Evolutionary conservation across 139 green algal genomes (phyloP).

Genomic region (Chlamydomonas incerta): DNA sequence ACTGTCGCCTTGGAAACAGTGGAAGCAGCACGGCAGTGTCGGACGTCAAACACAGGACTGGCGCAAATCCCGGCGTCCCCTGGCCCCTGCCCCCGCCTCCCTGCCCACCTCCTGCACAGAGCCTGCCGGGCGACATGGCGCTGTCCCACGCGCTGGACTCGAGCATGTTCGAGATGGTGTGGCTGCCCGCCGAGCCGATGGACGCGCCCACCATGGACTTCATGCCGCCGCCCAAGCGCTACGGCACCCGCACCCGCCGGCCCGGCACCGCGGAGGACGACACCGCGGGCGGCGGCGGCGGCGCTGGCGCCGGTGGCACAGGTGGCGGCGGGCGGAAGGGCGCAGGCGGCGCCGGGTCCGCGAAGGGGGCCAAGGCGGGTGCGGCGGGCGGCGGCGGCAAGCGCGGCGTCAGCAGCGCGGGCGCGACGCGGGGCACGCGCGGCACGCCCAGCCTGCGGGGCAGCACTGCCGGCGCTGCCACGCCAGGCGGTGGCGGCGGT

Average conservation of each 20-base stretch:
- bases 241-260: background rate
- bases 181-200: constrained; percentile 67
- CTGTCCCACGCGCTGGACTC: constrained; percentile 63
- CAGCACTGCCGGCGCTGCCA: no score
- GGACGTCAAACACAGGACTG: no score
- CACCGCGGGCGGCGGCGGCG: background rate
- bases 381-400: no score
- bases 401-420: no score
- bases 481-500: background rate
- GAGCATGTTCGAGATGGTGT: constrained; percentile 58
- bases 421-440: no score
- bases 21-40: no score
- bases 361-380: no score
- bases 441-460: no score
- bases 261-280: background rate
- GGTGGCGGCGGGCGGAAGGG: no score
- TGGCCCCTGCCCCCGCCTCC: no score
- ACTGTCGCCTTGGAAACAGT: no score
- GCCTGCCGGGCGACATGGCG: constrained; percentile 72
- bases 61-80: no score
- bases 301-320: background rate
- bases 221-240: constrained; percentile 43
- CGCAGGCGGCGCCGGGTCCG: background rate
- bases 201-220: constrained; percentile 42
- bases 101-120: constrained; percentile 29